phyloP scores from a whole-genome alignment of 1,284 basidiomycete genomes.

The Ustilago lituana region DNA sequence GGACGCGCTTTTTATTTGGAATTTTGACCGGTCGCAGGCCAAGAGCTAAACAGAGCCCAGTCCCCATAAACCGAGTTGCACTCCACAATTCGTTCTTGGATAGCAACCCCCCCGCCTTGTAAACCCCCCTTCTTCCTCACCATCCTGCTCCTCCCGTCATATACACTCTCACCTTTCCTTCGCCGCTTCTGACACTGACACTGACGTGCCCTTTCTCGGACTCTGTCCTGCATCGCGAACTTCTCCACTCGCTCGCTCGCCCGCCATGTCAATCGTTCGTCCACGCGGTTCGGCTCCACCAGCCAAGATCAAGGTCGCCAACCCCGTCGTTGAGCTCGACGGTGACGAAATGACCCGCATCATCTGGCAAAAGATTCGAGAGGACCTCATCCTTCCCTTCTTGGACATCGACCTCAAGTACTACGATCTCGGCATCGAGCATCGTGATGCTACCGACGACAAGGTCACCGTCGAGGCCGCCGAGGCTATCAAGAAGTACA shows the following conservation, averaged over 20 bases:
- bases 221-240: too few relatives aligned
- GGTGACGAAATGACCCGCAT: slow-evolving; percentile 67
- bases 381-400: slow-evolving; percentile 96
- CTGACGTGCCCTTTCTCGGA: background rate
- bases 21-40: too few relatives aligned
- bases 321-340: slow-evolving; percentile 89
- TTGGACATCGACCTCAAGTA: slow-evolving; percentile 97
- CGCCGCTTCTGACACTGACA: background rate
- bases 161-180: too few relatives aligned
- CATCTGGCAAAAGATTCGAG: slow-evolving; percentile 96
- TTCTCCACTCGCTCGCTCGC: too few relatives aligned
- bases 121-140: slow-evolving; percentile 1
- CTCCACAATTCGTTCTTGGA: too few relatives aligned
- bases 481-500: slow-evolving; percentile 73
- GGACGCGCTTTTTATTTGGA: too few relatives aligned
- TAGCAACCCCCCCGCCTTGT: too few relatives aligned
- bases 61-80: too few relatives aligned
- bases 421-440: slow-evolving; percentile 92
- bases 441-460: slow-evolving; percentile 92
- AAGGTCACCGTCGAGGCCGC: slow-evolving; percentile 92
- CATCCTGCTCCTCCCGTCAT: background rate
- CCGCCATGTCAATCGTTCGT: slow-evolving; percentile 41
- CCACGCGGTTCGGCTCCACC: slow-evolving; percentile 32
- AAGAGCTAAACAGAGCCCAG: too few relatives aligned
- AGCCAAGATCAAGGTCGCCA: slow-evolving; percentile 78